A percentile compares a stretch with the other conserved stretches of the same genome.
Conservation (phyloP, 1,284 basidiomycete species). For the Fomitiporia mediterranea region DNA sequence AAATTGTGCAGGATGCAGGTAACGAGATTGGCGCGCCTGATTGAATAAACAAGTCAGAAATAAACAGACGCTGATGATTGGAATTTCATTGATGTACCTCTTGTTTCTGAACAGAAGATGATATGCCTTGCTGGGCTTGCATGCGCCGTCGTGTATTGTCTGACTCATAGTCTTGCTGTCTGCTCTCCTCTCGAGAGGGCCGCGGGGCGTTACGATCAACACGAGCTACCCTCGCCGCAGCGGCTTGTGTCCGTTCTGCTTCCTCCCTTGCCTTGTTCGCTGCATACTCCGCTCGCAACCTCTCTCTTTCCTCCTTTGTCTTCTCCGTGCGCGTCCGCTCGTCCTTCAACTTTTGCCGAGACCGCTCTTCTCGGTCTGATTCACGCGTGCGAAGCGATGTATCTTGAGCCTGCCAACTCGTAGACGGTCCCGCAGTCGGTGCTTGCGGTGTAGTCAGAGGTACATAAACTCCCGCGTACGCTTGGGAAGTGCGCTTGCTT, state of each 20-base stretch:
- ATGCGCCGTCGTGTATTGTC: slow-evolving; percentile 5
- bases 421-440: neutral
- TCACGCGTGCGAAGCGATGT: slow-evolving; percentile 4
- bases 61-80: neutral
- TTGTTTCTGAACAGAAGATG: slow-evolving; percentile 4
- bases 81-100: neutral
- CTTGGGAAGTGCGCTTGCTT: slow-evolving; percentile 7
- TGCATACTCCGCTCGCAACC: slow-evolving; percentile 11
- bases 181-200: slow-evolving; percentile 5
- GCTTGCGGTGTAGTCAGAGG: slow-evolving; percentile 1
- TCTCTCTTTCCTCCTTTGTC: slow-evolving; percentile 2
- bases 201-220: neutral
- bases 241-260: slow-evolving; percentile 10
- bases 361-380: slow-evolving; percentile 13
- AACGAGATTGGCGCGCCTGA: slow-evolving; percentile 7
- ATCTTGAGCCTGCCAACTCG: slow-evolving; percentile 7
- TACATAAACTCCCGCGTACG: neutral
- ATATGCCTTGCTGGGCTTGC: neutral
- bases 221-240: neutral
- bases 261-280: slow-evolving; percentile 8
- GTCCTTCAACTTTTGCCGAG: slow-evolving; percentile 12
- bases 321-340: slow-evolving; percentile 7
- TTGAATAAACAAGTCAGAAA: neutral
- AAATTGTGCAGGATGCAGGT: slow-evolving; percentile 2
- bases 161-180: slow-evolving; percentile 12